Percentiles rank a stretch among this genome's conserved stretches.
These are phyloP conservation scores for Gardenia jasminoides DNA, from an alignment of 257 asterid species.

Conservation along the genomic window DNA sequence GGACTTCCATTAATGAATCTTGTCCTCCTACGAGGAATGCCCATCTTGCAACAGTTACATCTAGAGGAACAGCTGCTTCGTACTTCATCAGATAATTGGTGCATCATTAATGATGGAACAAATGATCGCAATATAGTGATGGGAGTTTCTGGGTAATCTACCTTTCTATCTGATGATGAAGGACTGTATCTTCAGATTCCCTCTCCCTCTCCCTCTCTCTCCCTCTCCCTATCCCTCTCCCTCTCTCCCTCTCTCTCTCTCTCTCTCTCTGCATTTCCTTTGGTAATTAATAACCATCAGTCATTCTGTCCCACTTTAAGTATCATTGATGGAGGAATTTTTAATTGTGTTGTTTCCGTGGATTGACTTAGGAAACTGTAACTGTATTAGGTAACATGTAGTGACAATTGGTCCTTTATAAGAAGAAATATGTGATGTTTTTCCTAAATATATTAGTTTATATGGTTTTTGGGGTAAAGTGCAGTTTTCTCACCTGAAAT, in stretches of 20 bases:
- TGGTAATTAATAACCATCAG: neutral
- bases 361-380: neutral
- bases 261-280: neutral
- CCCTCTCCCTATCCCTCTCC: no score
- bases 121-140: conserved; percentile 64
- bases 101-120: conserved; percentile 87
- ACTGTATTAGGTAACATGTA: neutral
- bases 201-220: no score
- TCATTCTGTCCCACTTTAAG: neutral
- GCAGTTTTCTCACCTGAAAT: neutral
- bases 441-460: neutral
- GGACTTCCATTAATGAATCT: conserved; percentile 67
- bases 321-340: neutral
- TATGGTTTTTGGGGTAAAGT: neutral
- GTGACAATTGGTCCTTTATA: neutral
- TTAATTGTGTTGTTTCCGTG: neutral
- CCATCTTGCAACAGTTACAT: conserved; percentile 74
- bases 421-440: neutral
- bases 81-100: conserved; percentile 73
- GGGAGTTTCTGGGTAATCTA: conserved; percentile 86
- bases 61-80: conserved; percentile 81
- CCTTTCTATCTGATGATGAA: neutral
- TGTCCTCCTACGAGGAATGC: conserved; percentile 51
- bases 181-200: neutral
- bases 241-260: no score